Percentiles rank a stretch among this genome's conserved stretches.
Evolutionary conservation across 2,329 filamentous ascomycete species (phyloP).

Genomic region (Ampelomyces quisqualis): DNA sequence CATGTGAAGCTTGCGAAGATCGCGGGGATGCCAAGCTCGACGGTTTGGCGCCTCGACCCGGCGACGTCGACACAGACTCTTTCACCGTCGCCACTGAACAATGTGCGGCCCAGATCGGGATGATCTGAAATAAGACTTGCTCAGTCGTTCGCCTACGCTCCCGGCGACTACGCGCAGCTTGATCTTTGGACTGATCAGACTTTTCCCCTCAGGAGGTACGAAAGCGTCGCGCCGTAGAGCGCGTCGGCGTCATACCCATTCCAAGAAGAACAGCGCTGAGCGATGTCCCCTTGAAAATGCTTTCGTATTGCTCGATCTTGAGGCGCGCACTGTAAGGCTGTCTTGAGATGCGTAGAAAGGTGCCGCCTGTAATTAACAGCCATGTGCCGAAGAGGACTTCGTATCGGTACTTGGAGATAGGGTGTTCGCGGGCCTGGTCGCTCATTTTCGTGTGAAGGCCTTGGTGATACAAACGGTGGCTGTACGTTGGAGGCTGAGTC

Average conservation of each 20-base stretch:
- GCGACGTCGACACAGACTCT: constrained; percentile 1
- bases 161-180: background rate
- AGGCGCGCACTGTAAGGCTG: constrained; percentile 38
- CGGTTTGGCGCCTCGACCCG: background rate
- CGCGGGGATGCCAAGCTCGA: constrained; percentile 15
- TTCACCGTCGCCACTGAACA: background rate
- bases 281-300: constrained; percentile 41
- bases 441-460: constrained; percentile 24
- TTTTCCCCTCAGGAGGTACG: constrained; percentile 8
- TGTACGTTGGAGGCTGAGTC: background rate
- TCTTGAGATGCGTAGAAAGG: constrained; percentile 37
- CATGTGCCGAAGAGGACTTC: constrained; percentile 31
- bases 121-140: too few relatives aligned
- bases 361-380: constrained; percentile 33
- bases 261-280: constrained; percentile 30
- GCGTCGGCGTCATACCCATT: constrained; percentile 26
- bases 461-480: too few relatives aligned
- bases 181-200: background rate
- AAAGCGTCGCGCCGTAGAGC: constrained; percentile 20
- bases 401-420: constrained; percentile 33
- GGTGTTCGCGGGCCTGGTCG: constrained; percentile 14
- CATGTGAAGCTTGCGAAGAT: constrained; percentile 30
- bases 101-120: too few relatives aligned
- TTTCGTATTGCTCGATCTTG: constrained; percentile 43
- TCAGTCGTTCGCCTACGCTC: too few relatives aligned